A percentile compares a stretch with the other conserved stretches of the same genome.
Conservation (phyloP, 2,329 filamentous ascomycete genomes). For the Rugonectria rugulosa region DNA sequence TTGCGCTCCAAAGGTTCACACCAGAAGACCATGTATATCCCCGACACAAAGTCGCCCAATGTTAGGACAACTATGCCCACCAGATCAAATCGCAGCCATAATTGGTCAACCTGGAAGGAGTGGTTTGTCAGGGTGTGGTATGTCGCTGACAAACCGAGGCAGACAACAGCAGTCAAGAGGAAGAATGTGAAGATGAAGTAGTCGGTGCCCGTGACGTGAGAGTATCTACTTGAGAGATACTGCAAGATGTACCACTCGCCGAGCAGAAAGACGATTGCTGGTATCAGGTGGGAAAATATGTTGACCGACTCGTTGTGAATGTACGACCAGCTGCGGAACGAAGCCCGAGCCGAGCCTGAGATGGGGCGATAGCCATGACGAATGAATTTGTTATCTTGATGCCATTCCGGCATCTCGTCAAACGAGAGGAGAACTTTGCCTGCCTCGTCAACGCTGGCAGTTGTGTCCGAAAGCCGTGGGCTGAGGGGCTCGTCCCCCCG, state of each 20-base stretch:
- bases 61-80: constrained; percentile 30
- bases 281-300: constrained; percentile 24
- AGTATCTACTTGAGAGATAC: no score
- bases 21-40: constrained; percentile 29
- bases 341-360: constrained; percentile 11
- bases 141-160: constrained; percentile 20
- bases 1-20: constrained; percentile 23
- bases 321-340: constrained; percentile 18
- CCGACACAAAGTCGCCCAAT: constrained; percentile 26
- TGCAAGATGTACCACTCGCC: constrained; percentile 9
- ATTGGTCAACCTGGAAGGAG: constrained; percentile 26
- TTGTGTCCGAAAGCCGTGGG: no score
- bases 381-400: constrained; percentile 15
- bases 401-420: constrained; percentile 14
- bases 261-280: constrained; percentile 18
- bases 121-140: constrained; percentile 25
- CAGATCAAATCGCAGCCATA: constrained; percentile 30
- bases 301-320: constrained; percentile 27
- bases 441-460: no score
- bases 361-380: constrained; percentile 22
- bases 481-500: no score
- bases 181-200: constrained; percentile 25
- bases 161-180: constrained; percentile 24
- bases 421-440: not conserved
- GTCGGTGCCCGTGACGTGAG: constrained; percentile 12